Conservation (phyloP, 176 grass and related monocot species). For the Carex cristatella region DNA sequence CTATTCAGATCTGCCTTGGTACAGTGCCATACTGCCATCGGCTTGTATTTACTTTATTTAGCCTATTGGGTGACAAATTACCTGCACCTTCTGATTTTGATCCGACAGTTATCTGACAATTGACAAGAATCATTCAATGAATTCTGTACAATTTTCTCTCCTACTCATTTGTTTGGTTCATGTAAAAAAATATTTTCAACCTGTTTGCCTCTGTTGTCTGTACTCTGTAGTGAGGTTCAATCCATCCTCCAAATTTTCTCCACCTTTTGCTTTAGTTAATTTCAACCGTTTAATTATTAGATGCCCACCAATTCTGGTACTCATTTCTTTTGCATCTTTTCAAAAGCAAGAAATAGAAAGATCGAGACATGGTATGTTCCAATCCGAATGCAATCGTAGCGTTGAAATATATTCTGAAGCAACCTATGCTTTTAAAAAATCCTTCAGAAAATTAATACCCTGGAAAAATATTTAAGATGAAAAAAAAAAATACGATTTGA, state of each 20-base stretch:
- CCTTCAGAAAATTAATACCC: not conserved
- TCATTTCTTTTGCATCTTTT: conserved; percentile 7
- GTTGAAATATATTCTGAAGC: not conserved
- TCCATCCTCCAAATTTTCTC: not conserved
- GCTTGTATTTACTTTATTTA: not conserved
- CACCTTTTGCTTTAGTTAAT: not conserved
- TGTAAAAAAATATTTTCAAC: not conserved
- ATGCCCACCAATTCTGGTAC: not conserved
- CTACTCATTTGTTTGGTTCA: not conserved
- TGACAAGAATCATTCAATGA: not conserved
- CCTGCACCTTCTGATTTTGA: not conserved
- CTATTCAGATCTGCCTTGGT: not conserved
- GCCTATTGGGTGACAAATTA: not conserved
- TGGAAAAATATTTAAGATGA: not conserved
- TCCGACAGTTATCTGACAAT: not conserved
- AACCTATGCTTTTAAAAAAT: not conserved
- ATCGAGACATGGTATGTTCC: not conserved
- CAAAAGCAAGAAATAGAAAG: conserved; percentile 2
- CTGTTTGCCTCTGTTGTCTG: too few relatives aligned
- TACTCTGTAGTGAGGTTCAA: not conserved
- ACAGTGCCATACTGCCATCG: not conserved
- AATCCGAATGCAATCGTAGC: not conserved
- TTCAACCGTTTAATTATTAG: conserved; percentile 3
- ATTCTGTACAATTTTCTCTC: not conserved
- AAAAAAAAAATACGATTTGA: not conserved